Percentiles rank a stretch among this genome's conserved stretches.
phyloP scores from a whole-genome alignment of 2,329 filamentous ascomycete species.

The Trichophyton mentagrophytes region DNA sequence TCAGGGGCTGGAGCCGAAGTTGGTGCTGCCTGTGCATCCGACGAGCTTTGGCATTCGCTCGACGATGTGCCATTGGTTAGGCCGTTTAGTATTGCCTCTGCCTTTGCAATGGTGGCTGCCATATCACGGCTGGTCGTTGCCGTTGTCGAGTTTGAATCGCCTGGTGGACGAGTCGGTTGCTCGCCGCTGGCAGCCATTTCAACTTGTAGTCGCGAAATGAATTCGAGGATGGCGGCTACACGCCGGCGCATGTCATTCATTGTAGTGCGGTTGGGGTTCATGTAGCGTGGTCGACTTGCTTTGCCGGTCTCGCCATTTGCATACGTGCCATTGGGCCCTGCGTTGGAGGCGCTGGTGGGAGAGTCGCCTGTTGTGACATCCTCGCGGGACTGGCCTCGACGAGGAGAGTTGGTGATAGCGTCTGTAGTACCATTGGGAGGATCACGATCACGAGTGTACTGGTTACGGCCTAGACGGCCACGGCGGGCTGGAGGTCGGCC shows the following conservation, averaged over 20 bases:
- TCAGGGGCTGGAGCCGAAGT: not conserved
- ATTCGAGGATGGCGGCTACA: conserved; percentile 73
- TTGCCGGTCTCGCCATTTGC: conserved; percentile 47
- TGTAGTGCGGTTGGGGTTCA: conserved; percentile 49
- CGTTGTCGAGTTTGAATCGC: conserved; percentile 8
- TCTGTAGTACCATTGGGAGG: conserved; percentile 39
- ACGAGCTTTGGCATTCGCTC: not conserved
- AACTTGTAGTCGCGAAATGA: conserved; percentile 76
- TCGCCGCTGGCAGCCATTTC: conserved; percentile 57
- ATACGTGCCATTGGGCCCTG: conserved; percentile 33
- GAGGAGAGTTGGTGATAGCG: conserved; percentile 25
- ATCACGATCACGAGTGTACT: conserved; percentile 68
- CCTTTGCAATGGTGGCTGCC: not conserved
- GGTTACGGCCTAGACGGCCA: conserved; percentile 58
- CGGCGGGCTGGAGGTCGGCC: conserved; percentile 53
- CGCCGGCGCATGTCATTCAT: conserved; percentile 82
- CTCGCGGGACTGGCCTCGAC: conserved; percentile 30
- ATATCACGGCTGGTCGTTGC: not conserved
- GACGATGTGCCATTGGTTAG: not conserved
- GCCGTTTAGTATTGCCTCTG: conserved; percentile 9
- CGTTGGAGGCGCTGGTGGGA: conserved; percentile 18
- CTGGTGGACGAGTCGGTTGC: conserved; percentile 30
- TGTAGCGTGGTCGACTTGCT: conserved; percentile 47
- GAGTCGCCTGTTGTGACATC: conserved; percentile 24
- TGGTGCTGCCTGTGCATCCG: not conserved